A percentile compares a stretch with the other conserved stretches of the same genome.
These are phyloP conservation scores for Pinus tabuliformis DNA, from an alignment of 75 land plant genomes.

Conservation along the genomic window DNA sequence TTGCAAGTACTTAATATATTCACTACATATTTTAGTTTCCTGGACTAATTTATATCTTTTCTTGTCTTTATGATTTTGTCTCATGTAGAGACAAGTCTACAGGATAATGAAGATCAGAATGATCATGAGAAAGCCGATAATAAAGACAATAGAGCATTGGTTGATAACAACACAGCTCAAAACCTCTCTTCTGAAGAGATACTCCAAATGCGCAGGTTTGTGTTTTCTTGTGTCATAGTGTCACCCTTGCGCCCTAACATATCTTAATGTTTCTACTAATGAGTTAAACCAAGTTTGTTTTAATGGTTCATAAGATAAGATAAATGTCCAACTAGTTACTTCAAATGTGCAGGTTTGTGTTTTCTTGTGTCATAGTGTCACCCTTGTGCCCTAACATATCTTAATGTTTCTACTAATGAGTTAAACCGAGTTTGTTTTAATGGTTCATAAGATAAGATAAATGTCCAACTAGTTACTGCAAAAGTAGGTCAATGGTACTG, in stretches of 20 bases:
- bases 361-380: neutral
- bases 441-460: neutral
- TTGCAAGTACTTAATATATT: neutral
- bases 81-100: constrained; percentile 3
- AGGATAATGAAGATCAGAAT: constrained; percentile 23
- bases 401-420: neutral
- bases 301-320: neutral
- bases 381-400: neutral
- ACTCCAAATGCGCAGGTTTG: constrained; percentile 73
- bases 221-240: neutral
- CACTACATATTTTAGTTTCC: neutral
- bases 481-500: neutral
- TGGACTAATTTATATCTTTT: constrained; percentile 3
- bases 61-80: neutral
- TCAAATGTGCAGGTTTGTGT: constrained; percentile 69
- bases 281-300: neutral
- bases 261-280: neutral
- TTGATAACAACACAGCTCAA: constrained; percentile 94
- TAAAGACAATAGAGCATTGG: constrained; percentile 67
- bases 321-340: constrained; percentile 31
- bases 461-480: constrained; percentile 33
- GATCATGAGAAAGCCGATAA: constrained; percentile 17
- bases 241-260: neutral
- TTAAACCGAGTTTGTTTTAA: neutral
- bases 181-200: constrained; percentile 88